Conservation (phyloP, 179 eudicot genomes). For the Patellifolia procumbens region DNA sequence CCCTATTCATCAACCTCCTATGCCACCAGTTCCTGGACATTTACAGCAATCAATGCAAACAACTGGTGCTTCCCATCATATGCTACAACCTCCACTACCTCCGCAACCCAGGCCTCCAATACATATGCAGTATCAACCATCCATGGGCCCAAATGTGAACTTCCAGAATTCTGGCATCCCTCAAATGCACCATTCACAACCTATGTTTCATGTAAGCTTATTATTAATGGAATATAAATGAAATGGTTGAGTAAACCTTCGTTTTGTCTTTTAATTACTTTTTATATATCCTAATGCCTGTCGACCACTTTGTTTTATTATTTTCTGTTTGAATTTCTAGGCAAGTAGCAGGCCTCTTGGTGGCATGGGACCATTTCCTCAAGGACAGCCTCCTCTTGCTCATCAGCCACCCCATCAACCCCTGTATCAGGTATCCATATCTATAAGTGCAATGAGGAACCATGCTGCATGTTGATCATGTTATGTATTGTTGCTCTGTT, state of each 20-base stretch:
- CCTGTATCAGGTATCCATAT: conserved; percentile 71
- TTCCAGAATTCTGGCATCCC: conserved; percentile 67
- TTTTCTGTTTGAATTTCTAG: conserved; percentile 41
- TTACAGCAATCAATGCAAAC: conserved; percentile 69
- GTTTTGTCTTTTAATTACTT: background rate
- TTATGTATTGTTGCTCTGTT: background rate
- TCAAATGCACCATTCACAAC: conserved; percentile 70
- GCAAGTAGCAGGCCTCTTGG: conserved; percentile 53
- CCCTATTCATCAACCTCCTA: conserved; percentile 59
- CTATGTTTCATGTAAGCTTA: conserved; percentile 71
- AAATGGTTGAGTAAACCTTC: background rate
- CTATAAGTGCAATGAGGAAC: background rate
- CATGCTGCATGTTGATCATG: background rate
- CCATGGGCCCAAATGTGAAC: conserved; percentile 57
- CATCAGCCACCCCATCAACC: conserved; percentile 55
- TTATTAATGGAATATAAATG: background rate
- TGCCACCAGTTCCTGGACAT: conserved; percentile 54
- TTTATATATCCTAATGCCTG: background rate
- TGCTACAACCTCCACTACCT: conserved; percentile 67
- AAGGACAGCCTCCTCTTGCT: conserved; percentile 56
- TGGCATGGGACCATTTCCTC: conserved; percentile 53
- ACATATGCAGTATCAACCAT: conserved; percentile 60
- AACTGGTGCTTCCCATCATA: conserved; percentile 51
- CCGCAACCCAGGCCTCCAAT: conserved; percentile 66
- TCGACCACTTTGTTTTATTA: conserved; percentile 9